phyloP scores from a whole-genome alignment of 305 asterid genomes.

The Fraxinus greggii region DNA sequence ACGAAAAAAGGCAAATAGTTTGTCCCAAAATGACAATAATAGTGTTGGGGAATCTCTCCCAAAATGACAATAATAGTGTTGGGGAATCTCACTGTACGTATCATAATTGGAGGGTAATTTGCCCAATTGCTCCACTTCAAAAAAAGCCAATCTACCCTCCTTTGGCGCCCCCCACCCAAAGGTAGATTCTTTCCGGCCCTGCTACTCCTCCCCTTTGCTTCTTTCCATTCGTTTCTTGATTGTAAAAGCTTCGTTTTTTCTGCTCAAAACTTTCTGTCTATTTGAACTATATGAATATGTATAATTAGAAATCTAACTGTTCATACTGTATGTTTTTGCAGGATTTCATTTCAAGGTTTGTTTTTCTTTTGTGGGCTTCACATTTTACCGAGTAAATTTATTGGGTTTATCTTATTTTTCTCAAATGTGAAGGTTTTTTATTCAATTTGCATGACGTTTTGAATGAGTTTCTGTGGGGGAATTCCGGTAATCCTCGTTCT shows the following conservation, averaged over 20 bases:
- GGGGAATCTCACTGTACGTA: conserved; percentile 36
- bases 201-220: conserved; percentile 56
- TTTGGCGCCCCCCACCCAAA: background rate
- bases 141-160: background rate
- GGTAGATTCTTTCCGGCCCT: conserved; percentile 58
- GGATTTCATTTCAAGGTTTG: conserved; percentile 30
- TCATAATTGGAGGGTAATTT: conserved; percentile 34
- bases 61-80: conserved; percentile 32
- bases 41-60: conserved; percentile 35
- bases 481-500: conserved; percentile 16
- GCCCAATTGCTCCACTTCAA: background rate
- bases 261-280: conserved; percentile 3
- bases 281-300: conserved; percentile 4
- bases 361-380: conserved; percentile 23
- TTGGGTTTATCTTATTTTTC: conserved; percentile 26
- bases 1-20: background rate
- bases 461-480: background rate
- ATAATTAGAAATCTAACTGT: background rate
- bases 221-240: conserved; percentile 27
- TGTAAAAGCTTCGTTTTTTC: background rate
- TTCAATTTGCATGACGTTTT: conserved; percentile 1
- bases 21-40: conserved; percentile 24
- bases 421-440: conserved; percentile 21
- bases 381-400: background rate
- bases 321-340: conserved; percentile 5